Percentiles rank a stretch among this genome's conserved stretches.
Conservation (phyloP, 1,284 basidiomycete species). For the Cerrena zonata region DNA sequence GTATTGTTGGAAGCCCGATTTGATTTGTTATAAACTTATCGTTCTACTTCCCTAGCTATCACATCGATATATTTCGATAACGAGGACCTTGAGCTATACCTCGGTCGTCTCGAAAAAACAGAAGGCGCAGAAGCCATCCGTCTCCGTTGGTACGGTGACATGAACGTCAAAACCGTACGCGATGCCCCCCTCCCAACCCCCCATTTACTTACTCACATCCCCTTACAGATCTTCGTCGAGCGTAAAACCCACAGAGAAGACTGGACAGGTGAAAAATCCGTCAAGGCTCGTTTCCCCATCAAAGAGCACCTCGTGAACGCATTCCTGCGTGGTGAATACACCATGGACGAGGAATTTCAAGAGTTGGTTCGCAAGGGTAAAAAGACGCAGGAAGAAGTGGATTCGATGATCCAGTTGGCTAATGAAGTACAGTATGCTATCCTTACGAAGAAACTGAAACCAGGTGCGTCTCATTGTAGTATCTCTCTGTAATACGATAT, state of each 20-base stretch:
- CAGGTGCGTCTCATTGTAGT: slow-evolving; percentile 47
- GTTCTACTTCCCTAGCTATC: slow-evolving; percentile 47
- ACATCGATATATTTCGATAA: slow-evolving; percentile 93
- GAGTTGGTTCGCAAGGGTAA: slow-evolving; percentile 86
- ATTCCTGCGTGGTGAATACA: slow-evolving; percentile 86
- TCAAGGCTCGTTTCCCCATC: slow-evolving; percentile 96
- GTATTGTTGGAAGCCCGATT: slow-evolving; percentile 31
- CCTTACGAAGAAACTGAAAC: slow-evolving; percentile 75
- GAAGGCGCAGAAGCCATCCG: slow-evolving; percentile 97
- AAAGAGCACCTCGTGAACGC: slow-evolving; percentile 94
- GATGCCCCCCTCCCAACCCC: neutral
- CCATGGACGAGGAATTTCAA: slow-evolving; percentile 92
- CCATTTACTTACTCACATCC: neutral
- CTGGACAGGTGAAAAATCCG: slow-evolving; percentile 99
- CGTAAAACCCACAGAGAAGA: slow-evolving; percentile 98
- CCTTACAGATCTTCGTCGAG: slow-evolving; percentile 85
- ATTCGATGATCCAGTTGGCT: slow-evolving; percentile 92
- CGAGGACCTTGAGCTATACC: slow-evolving; percentile 93
- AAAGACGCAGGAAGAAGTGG: slow-evolving; percentile 90
- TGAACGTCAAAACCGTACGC: slow-evolving; percentile 69
- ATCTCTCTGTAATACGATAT: neutral
- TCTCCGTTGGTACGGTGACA: slow-evolving; percentile 96
- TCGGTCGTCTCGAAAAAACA: slow-evolving; percentile 95
- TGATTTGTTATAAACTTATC: neutral
- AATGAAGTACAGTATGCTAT: slow-evolving; percentile 93